Conservation (phyloP, 2,329 filamentous ascomycete species). For the Paecilomyces variotii region DNA sequence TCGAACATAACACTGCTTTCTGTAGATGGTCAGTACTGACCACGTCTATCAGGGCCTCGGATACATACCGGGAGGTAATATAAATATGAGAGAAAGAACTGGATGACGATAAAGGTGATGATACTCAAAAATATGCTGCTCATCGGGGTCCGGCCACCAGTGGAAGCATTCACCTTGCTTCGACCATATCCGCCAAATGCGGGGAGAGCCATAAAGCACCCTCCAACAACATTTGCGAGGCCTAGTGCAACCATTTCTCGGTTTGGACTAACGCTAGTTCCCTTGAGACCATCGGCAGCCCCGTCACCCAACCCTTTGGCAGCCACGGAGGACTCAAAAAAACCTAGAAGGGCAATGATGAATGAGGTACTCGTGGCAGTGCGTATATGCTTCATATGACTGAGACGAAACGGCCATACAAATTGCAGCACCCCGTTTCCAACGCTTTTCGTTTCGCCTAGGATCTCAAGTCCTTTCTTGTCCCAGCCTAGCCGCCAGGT, state of each 20-base stretch:
- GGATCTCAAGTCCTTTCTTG: conserved; percentile 66
- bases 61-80: conserved; percentile 83
- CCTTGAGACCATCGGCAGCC: conserved; percentile 59
- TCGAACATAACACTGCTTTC: conserved; percentile 88
- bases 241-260: conserved; percentile 88
- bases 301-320: conserved; percentile 74
- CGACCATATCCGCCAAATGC: conserved; percentile 94
- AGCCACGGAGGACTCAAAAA: conserved; percentile 95
- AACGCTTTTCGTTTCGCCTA: conserved; percentile 70
- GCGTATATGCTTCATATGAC: conserved; percentile 72
- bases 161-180: conserved; percentile 90
- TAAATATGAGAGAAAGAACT: conserved; percentile 82
- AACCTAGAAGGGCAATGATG: conserved; percentile 88
- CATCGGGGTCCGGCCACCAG: conserved; percentile 88
- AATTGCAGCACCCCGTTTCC: conserved; percentile 68
- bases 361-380: conserved; percentile 87
- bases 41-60: not conserved
- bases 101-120: conserved; percentile 71
- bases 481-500: conserved; percentile 74
- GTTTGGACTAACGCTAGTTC: conserved; percentile 80
- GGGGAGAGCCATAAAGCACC: conserved; percentile 85
- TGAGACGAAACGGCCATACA: conserved; percentile 72
- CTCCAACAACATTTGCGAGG: conserved; percentile 80
- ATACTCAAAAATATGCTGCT: conserved; percentile 79
- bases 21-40: conserved; percentile 27